Base-by-base conservation (phyloP, 2,329 filamentous ascomycete genomes). In the Phyllosticta citrichinensis region DNA sequence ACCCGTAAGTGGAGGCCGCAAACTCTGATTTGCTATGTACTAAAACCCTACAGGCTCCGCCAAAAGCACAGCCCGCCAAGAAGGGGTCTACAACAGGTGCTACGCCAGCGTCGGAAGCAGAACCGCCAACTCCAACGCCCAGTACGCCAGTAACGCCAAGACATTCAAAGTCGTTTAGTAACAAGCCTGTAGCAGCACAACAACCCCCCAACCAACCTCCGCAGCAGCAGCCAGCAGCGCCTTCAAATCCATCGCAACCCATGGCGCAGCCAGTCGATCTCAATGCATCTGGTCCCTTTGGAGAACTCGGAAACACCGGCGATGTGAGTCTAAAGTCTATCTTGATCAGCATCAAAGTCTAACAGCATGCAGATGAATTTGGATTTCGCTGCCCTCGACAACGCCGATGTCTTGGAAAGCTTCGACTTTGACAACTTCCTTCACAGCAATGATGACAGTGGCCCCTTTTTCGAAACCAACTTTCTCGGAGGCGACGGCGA, bases 351-450 rank as follows among this genome's bases (percentile, higher is more conserved):
- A 65, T 70, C 68, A 59, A 30, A 40, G 10, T 19, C 70, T 74
- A 71, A 76, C 65, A 62, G 60, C 64, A 64, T 62, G 55, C 64
- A 76, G 71, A 69, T 74, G 60, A 73, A 70, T 53, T 68, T 77
- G 60, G 73, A 74, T 60, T 74, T 78, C 63, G 70, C 68, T 55
- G 63, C 66, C 66, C 71, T 77, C 79, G 78, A 78, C 76, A 71
- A 81, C 76, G 62, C 81, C 81, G 78, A 91, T 84, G 80, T 89
- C 80, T 77, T 84, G 77, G 67, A 85, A 76, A 74, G 81, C 81
- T 87, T 87, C 69, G 83, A 87, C 71, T 87, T 87, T 69, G 84
- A 87, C 68, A 83, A 81, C 17, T 87, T 87, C 75, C 75, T 87
- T 58, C 83, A 86, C 67, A 83, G 80, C 27, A 75, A 74, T 51